Evolutionary conservation across 495 filamentous ascomycete genomes (phyloP).

Genomic region (Lineolata rhizophorae): DNA sequence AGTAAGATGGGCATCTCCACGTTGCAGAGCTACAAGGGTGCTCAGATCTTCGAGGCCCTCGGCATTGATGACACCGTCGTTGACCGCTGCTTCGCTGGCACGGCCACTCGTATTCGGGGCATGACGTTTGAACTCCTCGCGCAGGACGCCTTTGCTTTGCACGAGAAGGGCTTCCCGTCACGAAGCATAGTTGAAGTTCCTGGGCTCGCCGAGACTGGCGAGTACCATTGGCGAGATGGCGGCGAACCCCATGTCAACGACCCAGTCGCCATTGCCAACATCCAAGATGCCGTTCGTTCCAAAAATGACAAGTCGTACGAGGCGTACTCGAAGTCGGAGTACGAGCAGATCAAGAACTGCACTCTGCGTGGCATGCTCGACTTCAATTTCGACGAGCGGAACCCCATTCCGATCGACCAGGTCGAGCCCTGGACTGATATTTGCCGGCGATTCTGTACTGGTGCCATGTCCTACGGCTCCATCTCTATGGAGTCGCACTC

Average conservation of each 20-base stretch:
- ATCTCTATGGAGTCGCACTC: slow-evolving; percentile 99
- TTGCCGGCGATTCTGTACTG: slow-evolving; percentile 93
- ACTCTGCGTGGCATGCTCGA: slow-evolving; percentile 92
- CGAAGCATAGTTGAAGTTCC: slow-evolving; percentile 56
- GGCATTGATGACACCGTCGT: slow-evolving; percentile 91
- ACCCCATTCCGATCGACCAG: slow-evolving; percentile 84
- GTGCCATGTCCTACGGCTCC: slow-evolving; percentile 98
- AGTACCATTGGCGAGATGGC: slow-evolving; percentile 99
- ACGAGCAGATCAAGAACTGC: slow-evolving; percentile 96
- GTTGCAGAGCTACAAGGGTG: slow-evolving; percentile 93
- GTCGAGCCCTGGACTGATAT: slow-evolving; percentile 99
- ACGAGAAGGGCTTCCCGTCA: slow-evolving; percentile 86
- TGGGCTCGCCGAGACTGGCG: slow-evolving; percentile 81
- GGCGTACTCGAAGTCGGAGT: slow-evolving; percentile 82
- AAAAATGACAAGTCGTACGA: slow-evolving; percentile 99
- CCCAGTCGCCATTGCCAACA: slow-evolving; percentile 83
- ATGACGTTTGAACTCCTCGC: slow-evolving; percentile 92
- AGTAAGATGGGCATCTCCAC: slow-evolving; percentile 99
- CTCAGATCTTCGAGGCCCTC: slow-evolving; percentile 98
- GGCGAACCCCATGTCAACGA: slow-evolving; percentile 98
- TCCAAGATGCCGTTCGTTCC: slow-evolving; percentile 90
- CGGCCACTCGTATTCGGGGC: slow-evolving; percentile 87
- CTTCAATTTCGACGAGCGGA: slow-evolving; percentile 83
- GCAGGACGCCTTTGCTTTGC: slow-evolving; percentile 89
- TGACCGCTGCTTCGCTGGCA: slow-evolving; percentile 90